Percentiles rank a stretch among this genome's conserved stretches.
phyloP scores from a whole-genome alignment of 306 rosid genomes.

The Begonia fuchsioides region DNA sequence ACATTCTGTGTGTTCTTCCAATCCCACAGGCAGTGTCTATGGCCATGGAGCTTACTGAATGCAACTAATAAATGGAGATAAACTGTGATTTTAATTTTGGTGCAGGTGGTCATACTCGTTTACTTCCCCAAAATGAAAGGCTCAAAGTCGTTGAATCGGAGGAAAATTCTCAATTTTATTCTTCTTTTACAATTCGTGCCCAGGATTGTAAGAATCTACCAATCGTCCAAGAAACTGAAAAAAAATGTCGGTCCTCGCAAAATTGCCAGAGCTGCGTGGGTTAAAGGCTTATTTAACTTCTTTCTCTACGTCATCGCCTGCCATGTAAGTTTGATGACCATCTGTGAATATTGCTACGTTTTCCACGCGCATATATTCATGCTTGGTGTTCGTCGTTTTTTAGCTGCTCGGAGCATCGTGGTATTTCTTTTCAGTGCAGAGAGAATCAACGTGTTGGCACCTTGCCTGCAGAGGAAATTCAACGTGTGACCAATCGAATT shows the following conservation, averaged over 20 bases:
- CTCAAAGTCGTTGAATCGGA: not conserved
- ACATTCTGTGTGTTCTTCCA: too few species aligned
- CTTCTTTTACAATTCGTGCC: slow-evolving; percentile 10
- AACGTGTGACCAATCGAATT: not conserved
- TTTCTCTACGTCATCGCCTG: too few species aligned
- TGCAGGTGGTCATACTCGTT: not conserved
- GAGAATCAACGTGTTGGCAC: too few species aligned
- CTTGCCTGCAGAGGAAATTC: too few species aligned
- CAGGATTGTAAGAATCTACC: slow-evolving; percentile 10
- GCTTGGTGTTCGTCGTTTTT: too few species aligned
- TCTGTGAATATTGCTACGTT: too few species aligned
- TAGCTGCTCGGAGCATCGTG: too few species aligned
- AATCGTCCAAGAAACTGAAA: not conserved
- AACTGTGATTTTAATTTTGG: not conserved
- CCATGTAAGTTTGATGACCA: slow-evolving; percentile 6
- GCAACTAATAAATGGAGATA: too few species aligned
- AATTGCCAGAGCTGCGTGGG: slow-evolving; percentile 1
- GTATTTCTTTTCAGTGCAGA: too few species aligned
- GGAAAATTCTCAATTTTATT: not conserved
- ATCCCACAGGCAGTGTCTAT: too few species aligned
- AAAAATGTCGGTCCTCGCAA: not conserved
- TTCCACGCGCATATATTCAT: too few species aligned
- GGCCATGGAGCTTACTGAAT: not conserved
- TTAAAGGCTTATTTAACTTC: slow-evolving; percentile 1
- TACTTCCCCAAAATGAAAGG: not conserved